Conservation (phyloP, 352 stramenopile species). For the Globisporangium uncinulatum region DNA sequence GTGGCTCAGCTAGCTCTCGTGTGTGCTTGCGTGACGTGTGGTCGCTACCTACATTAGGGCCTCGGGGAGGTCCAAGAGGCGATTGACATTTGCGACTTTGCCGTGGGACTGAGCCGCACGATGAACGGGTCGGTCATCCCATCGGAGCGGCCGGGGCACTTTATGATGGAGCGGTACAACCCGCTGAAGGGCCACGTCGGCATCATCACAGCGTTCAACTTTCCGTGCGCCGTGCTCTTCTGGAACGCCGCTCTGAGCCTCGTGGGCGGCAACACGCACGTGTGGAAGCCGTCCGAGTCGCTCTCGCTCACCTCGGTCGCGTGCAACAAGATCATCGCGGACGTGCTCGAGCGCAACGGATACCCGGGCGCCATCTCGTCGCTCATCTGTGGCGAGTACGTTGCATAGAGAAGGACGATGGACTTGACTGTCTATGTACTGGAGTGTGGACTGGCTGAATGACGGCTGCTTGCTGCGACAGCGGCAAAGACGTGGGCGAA, state of each 20-base stretch:
- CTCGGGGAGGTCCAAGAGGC: conserved; percentile 92
- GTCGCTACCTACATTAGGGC: conserved; percentile 29
- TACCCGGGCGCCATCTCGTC: conserved; percentile 81
- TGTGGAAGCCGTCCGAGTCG: conserved; percentile 91
- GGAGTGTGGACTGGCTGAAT: no score
- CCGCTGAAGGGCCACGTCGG: conserved; percentile 90
- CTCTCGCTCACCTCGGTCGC: conserved; percentile 87
- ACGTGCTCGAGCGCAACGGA: conserved; percentile 85
- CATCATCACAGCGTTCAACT: conserved; percentile 94
- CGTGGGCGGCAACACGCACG: conserved; percentile 88
- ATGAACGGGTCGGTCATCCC: conserved; percentile 89
- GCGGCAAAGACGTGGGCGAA: no score
- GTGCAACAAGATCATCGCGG: conserved; percentile 87
- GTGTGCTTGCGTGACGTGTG: not conserved
- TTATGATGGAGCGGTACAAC: conserved; percentile 94
- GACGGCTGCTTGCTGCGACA: no score
- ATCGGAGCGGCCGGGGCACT: conserved; percentile 87
- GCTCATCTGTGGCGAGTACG: no score
- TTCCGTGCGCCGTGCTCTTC: conserved; percentile 86
- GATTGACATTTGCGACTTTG: conserved; percentile 94
- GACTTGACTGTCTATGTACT: no score
- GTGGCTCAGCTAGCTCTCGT: not conserved
- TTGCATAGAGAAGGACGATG: no score
- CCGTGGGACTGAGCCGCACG: conserved; percentile 85
- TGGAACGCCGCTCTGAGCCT: conserved; percentile 91